Conservation (phyloP, 768 basidiomycete genomes). For the Tricholoma flavovirens region DNA sequence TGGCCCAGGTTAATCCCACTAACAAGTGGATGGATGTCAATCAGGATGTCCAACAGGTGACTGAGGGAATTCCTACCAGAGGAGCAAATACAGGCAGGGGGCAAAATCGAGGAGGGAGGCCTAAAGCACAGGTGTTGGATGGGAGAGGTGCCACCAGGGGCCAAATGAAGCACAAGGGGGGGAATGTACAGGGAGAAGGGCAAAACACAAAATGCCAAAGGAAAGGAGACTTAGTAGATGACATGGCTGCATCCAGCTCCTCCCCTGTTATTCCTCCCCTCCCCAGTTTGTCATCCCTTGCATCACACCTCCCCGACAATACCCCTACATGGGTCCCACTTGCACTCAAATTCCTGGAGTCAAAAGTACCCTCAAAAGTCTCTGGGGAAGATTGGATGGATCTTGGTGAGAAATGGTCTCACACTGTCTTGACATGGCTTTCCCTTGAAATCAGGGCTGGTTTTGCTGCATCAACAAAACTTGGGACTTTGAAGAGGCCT, state of each 20-base stretch:
- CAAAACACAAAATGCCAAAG: neutral
- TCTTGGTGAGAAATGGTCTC: neutral
- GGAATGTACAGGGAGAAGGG: neutral
- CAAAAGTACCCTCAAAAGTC: neutral
- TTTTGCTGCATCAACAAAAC: neutral
- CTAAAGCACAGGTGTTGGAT: neutral
- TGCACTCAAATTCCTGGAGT: neutral
- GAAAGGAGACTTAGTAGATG: neutral
- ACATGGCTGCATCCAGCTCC: neutral
- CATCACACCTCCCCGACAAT: neutral
- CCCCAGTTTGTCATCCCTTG: neutral
- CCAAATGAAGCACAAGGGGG: neutral
- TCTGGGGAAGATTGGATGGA: neutral
- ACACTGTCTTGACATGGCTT: neutral
- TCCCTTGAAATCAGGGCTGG: neutral
- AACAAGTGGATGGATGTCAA: neutral
- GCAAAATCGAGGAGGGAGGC: neutral
- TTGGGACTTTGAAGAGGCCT: neutral
- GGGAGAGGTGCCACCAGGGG: neutral
- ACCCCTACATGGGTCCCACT: neutral
- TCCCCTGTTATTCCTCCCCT: neutral
- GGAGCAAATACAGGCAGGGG: neutral
- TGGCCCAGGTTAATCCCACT: neutral
- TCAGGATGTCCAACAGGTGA: neutral
- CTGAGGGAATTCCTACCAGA: neutral